Conservation (phyloP, 805 yeast genomes). For the Phaffomyces opuntiae region DNA sequence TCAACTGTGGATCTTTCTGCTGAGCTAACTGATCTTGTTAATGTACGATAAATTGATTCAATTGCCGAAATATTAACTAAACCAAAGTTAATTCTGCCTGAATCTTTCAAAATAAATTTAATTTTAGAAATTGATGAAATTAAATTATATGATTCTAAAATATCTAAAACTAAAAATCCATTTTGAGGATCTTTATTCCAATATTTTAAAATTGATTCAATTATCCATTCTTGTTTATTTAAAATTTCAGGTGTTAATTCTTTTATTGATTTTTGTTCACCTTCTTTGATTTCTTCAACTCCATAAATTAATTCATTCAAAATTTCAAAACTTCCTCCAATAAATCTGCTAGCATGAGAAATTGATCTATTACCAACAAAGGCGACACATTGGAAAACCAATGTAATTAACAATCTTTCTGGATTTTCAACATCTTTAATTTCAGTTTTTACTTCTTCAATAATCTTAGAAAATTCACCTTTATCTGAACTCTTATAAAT, state of each 20-base stretch:
- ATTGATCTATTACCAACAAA: slow-evolving; percentile 85
- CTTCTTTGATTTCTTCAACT: not conserved
- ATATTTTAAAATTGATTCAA: slow-evolving; percentile 50
- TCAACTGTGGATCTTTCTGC: slow-evolving; percentile 17
- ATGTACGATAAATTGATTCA: slow-evolving; percentile 34
- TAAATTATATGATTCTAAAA: slow-evolving; percentile 40
- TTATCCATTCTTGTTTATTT: slow-evolving; percentile 35
- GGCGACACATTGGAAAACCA: slow-evolving; percentile 65
- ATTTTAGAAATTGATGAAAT: slow-evolving; percentile 36
- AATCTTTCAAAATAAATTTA: slow-evolving; percentile 34
- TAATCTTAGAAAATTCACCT: slow-evolving; percentile 24
- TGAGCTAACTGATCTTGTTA: slow-evolving; percentile 21
- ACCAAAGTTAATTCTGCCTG: slow-evolving; percentile 26
- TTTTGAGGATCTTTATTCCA: slow-evolving; percentile 64
- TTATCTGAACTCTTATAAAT: slow-evolving; percentile 27
- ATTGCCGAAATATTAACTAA: slow-evolving; percentile 39
- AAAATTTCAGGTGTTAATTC: slow-evolving; percentile 7
- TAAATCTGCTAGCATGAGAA: slow-evolving; percentile 61
- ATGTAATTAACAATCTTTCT: slow-evolving; percentile 44
- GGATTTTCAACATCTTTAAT: slow-evolving; percentile 27
- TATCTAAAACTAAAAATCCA: slow-evolving; percentile 53
- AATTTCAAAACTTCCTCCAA: slow-evolving; percentile 32
- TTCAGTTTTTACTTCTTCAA: slow-evolving; percentile 25
- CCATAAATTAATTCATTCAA: slow-evolving; percentile 26
- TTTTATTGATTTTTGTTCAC: not conserved